Evolutionary conservation across 805 yeast genomes (phyloP).

Genomic region (Candida wancherniae): DNA sequence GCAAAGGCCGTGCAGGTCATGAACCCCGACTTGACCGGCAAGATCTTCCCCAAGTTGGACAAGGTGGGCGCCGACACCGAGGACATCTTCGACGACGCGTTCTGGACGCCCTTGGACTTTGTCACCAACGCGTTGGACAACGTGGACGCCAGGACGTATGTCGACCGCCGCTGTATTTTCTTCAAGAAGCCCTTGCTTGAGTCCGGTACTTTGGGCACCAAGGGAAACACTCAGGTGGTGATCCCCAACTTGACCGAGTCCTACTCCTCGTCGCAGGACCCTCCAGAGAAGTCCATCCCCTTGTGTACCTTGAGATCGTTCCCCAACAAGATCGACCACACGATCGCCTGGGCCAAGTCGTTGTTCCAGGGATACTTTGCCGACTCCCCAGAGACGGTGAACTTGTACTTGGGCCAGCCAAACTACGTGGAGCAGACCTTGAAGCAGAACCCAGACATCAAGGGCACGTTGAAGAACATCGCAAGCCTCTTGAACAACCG

Average conservation of each 20-base stretch:
- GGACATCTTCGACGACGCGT: constrained; percentile 72
- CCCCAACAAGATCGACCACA: constrained; percentile 97
- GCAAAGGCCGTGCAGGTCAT: constrained; percentile 75
- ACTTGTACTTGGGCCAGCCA: constrained; percentile 84
- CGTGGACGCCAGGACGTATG: constrained; percentile 96
- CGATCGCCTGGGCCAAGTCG: constrained; percentile 98
- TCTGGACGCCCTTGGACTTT: constrained; percentile 80
- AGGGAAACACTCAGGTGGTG: constrained; percentile 96
- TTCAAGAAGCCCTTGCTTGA: constrained; percentile 87
- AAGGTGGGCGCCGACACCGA: constrained; percentile 95
- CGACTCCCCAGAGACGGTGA: constrained; percentile 91
- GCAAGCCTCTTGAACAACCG: constrained; percentile 68
- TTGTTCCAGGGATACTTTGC: constrained; percentile 87
- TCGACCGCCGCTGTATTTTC: constrained; percentile 94
- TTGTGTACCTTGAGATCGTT: constrained; percentile 94
- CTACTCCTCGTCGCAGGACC: constrained; percentile 94
- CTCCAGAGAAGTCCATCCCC: constrained; percentile 97
- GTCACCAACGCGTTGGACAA: constrained; percentile 97
- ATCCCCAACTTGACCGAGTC: constrained; percentile 93
- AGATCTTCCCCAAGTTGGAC: constrained; percentile 71
- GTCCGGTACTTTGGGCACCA: constrained; percentile 96
- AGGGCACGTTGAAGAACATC: constrained; percentile 79
- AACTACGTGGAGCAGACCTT: constrained; percentile 86
- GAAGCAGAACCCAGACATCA: constrained; percentile 89
- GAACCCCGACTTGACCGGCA: constrained; percentile 80